These are phyloP conservation scores for Teunomyces funiuensis DNA, from an alignment of 805 yeast species.

Conservation along the genomic window DNA sequence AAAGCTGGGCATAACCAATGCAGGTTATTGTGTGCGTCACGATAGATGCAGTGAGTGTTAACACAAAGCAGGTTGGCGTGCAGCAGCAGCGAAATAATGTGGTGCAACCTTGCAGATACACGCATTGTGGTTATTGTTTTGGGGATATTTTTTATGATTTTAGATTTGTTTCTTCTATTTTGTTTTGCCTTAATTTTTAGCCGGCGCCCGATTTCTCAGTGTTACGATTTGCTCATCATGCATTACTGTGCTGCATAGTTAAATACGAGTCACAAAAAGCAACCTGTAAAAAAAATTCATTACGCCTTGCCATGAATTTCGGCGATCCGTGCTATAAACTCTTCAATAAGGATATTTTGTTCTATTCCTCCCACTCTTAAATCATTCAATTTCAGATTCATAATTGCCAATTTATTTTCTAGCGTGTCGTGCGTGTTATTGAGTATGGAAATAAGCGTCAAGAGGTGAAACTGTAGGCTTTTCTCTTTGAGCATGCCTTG, in stretches of 20 bases:
- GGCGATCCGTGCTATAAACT: conserved; percentile 50
- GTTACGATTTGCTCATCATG: not conserved
- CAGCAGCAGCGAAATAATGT: not conserved
- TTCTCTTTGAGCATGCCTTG: conserved; percentile 48
- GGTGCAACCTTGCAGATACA: not conserved
- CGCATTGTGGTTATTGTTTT: not conserved
- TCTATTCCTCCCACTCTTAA: conserved; percentile 65
- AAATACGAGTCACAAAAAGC: not conserved
- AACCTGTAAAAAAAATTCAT: not conserved
- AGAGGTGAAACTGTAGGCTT: conserved; percentile 56
- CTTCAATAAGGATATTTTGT: conserved; percentile 67
- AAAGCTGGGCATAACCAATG: too few relatives aligned
- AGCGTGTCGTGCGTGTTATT: conserved; percentile 42
- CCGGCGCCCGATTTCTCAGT: not conserved
- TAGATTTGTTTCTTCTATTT: conserved; percentile 4
- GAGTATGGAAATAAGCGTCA: conserved; percentile 47
- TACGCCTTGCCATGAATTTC: conserved; percentile 12
- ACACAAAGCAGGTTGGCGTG: too few relatives aligned
- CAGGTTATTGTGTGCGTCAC: too few relatives aligned
- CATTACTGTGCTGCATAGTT: not conserved
- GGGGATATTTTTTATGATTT: not conserved
- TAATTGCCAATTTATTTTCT: conserved; percentile 59
- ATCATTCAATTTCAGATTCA: conserved; percentile 58
- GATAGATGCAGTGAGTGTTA: too few relatives aligned
- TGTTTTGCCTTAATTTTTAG: not conserved